Conservation (phyloP, 139 green algal genomes). For the Chlorella sp. region DNA sequence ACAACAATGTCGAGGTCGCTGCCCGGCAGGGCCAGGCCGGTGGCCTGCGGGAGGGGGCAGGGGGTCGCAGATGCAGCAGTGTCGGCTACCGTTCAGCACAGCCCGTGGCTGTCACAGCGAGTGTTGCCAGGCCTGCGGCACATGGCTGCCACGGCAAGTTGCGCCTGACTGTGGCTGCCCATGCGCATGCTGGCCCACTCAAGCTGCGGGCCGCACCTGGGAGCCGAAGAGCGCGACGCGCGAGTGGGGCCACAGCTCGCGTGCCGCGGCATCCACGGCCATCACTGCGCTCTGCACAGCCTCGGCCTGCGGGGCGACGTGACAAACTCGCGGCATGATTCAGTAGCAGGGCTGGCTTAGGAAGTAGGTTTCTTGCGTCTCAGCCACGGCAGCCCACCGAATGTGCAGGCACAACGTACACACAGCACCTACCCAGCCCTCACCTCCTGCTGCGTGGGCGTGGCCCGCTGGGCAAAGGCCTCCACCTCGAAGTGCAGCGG, state of each 20-base stretch:
- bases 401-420: no score
- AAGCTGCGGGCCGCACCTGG: conserved; percentile 44
- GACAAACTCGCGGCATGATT: no score
- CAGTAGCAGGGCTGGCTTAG: no score
- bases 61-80: not conserved
- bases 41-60: conserved; percentile 39
- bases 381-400: no score
- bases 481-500: conserved; percentile 63
- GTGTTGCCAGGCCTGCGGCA: no score
- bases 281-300: conserved; percentile 11
- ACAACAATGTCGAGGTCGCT: conserved; percentile 80
- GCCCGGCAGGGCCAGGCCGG: conserved; percentile 71
- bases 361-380: no score
- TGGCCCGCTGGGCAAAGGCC: conserved; percentile 51
- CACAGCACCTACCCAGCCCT: not conserved
- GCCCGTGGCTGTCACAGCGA: not conserved
- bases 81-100: not conserved
- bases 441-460: conserved; percentile 40
- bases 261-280: conserved; percentile 42
- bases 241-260: conserved; percentile 60
- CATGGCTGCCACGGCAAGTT: no score
- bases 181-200: no score
- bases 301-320: not conserved
- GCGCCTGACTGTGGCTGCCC: no score
- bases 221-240: conserved; percentile 76